These are phyloP conservation scores for Cicer cuneatum DNA, from an alignment of 306 rosid genomes.

Conservation along the genomic window DNA sequence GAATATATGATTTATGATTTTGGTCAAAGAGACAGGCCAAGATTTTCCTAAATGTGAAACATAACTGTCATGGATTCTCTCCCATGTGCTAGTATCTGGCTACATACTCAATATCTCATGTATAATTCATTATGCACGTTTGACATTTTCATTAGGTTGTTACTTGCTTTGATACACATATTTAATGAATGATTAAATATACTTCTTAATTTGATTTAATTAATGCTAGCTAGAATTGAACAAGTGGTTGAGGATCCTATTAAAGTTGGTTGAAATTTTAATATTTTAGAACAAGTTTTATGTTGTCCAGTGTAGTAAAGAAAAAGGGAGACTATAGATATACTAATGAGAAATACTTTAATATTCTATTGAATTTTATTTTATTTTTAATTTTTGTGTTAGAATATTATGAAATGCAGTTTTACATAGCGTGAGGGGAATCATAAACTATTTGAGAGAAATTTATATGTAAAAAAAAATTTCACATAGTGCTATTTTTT, in stretches of 20 bases:
- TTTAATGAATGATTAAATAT: background rate
- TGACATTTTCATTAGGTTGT: constrained; percentile 42
- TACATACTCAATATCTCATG: constrained; percentile 17
- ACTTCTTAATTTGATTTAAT: background rate
- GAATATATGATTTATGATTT: constrained; percentile 8
- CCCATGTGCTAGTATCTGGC: constrained; percentile 64
- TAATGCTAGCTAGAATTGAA: background rate
- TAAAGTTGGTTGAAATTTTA: too few relatives aligned
- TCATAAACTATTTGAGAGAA: too few relatives aligned
- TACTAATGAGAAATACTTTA: too few relatives aligned
- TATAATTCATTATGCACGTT: constrained; percentile 42
- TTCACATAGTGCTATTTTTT: too few relatives aligned
- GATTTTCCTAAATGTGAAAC: constrained; percentile 50
- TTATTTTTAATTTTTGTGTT: too few relatives aligned
- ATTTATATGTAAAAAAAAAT: too few relatives aligned
- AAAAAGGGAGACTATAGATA: too few relatives aligned
- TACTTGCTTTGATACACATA: background rate
- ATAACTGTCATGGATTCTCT: constrained; percentile 59
- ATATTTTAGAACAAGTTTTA: too few relatives aligned
- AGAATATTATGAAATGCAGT: too few relatives aligned
- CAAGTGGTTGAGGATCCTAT: background rate
- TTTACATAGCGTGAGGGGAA: too few relatives aligned
- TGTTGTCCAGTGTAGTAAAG: too few relatives aligned
- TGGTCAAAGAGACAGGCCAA: constrained; percentile 60
- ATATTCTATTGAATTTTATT: too few relatives aligned